Base-by-base conservation (phyloP, 345 rosid species). In the Carallia brachiata region DNA sequence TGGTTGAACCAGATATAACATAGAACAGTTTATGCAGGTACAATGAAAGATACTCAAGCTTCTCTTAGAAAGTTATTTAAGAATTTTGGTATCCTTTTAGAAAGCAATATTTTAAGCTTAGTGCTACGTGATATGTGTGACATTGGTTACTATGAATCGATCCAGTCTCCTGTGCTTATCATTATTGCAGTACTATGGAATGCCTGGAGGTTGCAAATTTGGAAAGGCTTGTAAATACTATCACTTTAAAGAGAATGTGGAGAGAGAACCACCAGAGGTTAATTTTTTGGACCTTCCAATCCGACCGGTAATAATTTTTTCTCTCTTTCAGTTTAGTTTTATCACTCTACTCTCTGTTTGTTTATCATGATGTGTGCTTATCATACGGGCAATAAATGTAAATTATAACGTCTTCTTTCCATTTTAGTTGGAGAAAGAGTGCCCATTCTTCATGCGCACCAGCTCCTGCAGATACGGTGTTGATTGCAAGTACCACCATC, bases 261-360 rank as follows among this genome's bases (percentile, higher is more conserved):
- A 72, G 57, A 50, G 18, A 50, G 70, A 50, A 47, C 64, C 57
- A 52, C 31, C 40, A 1, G 65, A 69, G 23, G 54, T 62, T 40
- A 70, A 64, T 60, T 57, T 75, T 62, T 40, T 81, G 36, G 66
- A 40, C 40, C 65, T 73, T 31, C 78, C 84, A n/a, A 53, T 61
- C 2, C 50, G 70, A 62, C 40, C 63, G 65, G 79, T 72, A 63
- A 17, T 16, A n/a, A 4, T 10, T 16, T 54, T 54, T 4, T 32
- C 34, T 32, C 34, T 4, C 34, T 23, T 32, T 32, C 34, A 32
- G 34, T 32, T 32, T 32, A 32, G 4, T 32, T 32, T 32, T 32
- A 32, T 32, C 34, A 32, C 34, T 32, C 34, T 32, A 1, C 34
- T 4, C 34, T 32, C 34, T 32, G 4, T 4, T 32, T 32, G 2